Percentiles rank a stretch among this genome's conserved stretches.
Conservation (phyloP, 164 flowering plant species). For the Umbellularia californica region DNA sequence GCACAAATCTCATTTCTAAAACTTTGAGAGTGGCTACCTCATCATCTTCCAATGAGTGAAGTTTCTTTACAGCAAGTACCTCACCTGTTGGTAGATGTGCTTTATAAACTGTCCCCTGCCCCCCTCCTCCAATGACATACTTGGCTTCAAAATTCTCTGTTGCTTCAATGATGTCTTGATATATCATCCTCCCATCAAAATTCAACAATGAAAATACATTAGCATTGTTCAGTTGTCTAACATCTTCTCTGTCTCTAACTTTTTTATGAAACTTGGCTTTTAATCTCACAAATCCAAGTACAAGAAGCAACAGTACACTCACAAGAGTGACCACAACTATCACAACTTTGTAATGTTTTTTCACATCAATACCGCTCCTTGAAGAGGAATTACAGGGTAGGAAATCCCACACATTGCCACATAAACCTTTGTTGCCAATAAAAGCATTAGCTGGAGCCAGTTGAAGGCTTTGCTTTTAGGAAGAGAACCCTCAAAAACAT, state of each 20-base stretch:
- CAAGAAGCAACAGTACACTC: background rate
- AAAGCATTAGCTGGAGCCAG: background rate
- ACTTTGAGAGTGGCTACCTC: constrained; percentile 12
- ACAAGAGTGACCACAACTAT: background rate
- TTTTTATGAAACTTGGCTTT: background rate
- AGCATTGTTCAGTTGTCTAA: background rate
- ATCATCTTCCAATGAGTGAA: constrained; percentile 11
- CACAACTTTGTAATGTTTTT: background rate
- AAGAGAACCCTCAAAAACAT: constrained; percentile 6
- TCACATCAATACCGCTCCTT: background rate
- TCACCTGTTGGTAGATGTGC: constrained; percentile 13
- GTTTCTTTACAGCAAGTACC: constrained; percentile 19
- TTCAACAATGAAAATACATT: constrained; percentile 34
- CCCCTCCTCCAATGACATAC: constrained; percentile 58
- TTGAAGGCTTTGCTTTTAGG: background rate
- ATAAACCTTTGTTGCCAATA: constrained; percentile 3
- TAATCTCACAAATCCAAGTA: background rate
- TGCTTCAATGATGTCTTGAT: constrained; percentile 42
- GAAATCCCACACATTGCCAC: background rate
- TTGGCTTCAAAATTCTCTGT: constrained; percentile 43
- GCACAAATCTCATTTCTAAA: constrained; percentile 33
- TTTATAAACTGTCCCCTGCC: constrained; percentile 24
- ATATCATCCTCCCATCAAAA: constrained; percentile 45
- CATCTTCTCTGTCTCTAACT: background rate
- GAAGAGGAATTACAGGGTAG: constrained; percentile 5